Percentiles rank a stretch among this genome's conserved stretches.
Conservation (phyloP, 495 filamentous ascomycete species). For the Xylaria intraflava region DNA sequence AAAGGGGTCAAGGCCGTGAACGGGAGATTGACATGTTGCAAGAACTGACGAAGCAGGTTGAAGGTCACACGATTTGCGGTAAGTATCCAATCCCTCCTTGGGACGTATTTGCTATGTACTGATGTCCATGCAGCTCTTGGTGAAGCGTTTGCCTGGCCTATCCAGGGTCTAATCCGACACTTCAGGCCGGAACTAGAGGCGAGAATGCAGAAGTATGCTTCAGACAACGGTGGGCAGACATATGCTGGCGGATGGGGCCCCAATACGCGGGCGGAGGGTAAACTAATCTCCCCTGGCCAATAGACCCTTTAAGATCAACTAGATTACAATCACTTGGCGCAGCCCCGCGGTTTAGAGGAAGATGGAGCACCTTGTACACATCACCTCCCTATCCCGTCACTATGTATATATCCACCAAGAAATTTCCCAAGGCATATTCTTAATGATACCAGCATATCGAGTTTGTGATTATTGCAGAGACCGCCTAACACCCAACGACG, state of each 20-base stretch:
- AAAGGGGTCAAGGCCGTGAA: slow-evolving; percentile 78
- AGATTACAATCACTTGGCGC: slow-evolving; percentile 1
- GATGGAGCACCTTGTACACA: slow-evolving; percentile 13
- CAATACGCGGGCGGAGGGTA: slow-evolving; percentile 66
- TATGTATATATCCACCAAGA: slow-evolving; percentile 11
- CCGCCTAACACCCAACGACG: too few relatives aligned
- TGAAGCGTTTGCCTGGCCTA: slow-evolving; percentile 96
- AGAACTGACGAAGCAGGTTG: slow-evolving; percentile 97
- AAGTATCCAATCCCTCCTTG: slow-evolving; percentile 21
- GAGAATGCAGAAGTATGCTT: slow-evolving; percentile 68
- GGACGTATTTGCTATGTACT: slow-evolving; percentile 2
- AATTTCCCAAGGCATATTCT: not conserved
- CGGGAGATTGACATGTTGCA: slow-evolving; percentile 99
- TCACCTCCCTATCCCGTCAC: slow-evolving; percentile 2
- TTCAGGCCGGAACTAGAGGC: slow-evolving; percentile 93
- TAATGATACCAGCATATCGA: not conserved
- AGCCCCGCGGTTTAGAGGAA: slow-evolving; percentile 4
- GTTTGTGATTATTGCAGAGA: not conserved
- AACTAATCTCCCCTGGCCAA: slow-evolving; percentile 82
- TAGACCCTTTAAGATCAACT: slow-evolving; percentile 32
- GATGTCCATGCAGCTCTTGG: slow-evolving; percentile 56
- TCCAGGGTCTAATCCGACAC: slow-evolving; percentile 95
- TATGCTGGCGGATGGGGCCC: slow-evolving; percentile 86
- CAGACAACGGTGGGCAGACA: slow-evolving; percentile 55
- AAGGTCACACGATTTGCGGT: slow-evolving; percentile 97